phyloP scores from a whole-genome alignment of 225 moss, liverwort and hornwort genomes.

The Antitrichia curtipendula region DNA sequence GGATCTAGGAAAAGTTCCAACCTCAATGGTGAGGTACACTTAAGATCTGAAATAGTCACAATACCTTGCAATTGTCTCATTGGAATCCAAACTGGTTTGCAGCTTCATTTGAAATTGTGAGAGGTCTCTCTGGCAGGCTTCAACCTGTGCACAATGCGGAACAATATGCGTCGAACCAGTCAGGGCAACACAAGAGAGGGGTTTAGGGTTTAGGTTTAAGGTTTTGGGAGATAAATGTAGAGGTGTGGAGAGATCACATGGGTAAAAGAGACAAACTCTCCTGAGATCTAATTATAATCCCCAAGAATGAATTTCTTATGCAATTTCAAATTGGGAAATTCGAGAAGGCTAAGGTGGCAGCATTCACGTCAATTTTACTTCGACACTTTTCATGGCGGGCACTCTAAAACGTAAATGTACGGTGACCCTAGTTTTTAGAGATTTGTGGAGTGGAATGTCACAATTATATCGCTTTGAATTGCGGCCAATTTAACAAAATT shows the following conservation, averaged over 20 bases:
- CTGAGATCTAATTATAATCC: too few species aligned
- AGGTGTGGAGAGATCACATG: not conserved
- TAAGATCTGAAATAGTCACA: not conserved
- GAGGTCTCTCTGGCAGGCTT: slow-evolving; percentile 31
- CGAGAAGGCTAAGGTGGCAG: not conserved
- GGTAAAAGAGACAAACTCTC: too few species aligned
- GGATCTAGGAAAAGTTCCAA: not conserved
- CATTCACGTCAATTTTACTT: not conserved
- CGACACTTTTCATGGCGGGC: not conserved
- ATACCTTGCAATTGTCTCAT: slow-evolving; percentile 57
- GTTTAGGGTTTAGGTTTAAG: not conserved
- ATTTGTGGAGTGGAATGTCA: not conserved
- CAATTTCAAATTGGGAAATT: not conserved
- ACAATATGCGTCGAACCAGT: not conserved
- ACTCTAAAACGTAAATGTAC: not conserved
- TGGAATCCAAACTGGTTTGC: slow-evolving; percentile 38
- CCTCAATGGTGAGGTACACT: not conserved
- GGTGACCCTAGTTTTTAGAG: too few species aligned
- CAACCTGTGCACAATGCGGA: slow-evolving; percentile 29
- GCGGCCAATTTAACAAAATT: not conserved
- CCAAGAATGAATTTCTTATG: not conserved
- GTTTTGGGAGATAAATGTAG: too few species aligned
- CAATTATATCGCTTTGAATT: not conserved
- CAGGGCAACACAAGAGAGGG: not conserved
- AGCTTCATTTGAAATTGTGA: slow-evolving; percentile 51